Base-by-base conservation (phyloP, 2,329 filamentous ascomycete species). In the Immersiporthe knoxdaviesiana region DNA sequence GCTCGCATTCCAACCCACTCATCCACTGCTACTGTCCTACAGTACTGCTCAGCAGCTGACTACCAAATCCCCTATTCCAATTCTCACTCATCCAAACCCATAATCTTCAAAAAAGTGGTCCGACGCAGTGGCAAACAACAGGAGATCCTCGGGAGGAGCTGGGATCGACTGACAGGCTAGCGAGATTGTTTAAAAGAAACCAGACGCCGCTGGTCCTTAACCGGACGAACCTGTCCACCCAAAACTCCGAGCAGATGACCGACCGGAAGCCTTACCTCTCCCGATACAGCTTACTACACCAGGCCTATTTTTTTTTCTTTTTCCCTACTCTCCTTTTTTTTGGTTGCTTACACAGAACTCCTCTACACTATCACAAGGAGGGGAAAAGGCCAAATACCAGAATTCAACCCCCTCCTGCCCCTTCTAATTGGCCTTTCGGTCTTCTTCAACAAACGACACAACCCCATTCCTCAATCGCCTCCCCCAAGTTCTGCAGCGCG, bases 51-150 rank as follows among this genome's bases (percentile, higher is more conserved):
- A 47, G 21, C 44, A 47, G 44, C n/a, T 16, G 7, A n/a, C 21
- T n/a, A 47, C 0, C n/a, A 47, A 5, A 63, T 47, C 41, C 41
- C 61, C 41, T 50, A 30, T 47, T 50, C 27, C 54, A 59, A 10
- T 58, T 41, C 27, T 32, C n/a, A 39, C 39, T 39, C 21, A 14
- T n/a, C 16, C 11, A 21, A 59, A 35, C 12, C 35, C 24, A 27
- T 30, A 47, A 3, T n/a, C 10, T 32, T 18, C 56, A 27, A 27
- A 61, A 71, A 69, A 69, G 69, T 71, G 69, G 69, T 71, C 65
- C 69, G 69, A 71, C 58, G 58, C n/a, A 37, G 69, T 71, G 69
- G 69, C 69, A 69, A 69, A 69, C 64, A 71, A 71, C 69, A 71
- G 67, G 64, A 68, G 69, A 71, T 65, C 54, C 27, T 66, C 69